These are phyloP conservation scores for Naganishia vaughanmartiniae DNA, from an alignment of 768 basidiomycete species.

Conservation along the genomic window DNA sequence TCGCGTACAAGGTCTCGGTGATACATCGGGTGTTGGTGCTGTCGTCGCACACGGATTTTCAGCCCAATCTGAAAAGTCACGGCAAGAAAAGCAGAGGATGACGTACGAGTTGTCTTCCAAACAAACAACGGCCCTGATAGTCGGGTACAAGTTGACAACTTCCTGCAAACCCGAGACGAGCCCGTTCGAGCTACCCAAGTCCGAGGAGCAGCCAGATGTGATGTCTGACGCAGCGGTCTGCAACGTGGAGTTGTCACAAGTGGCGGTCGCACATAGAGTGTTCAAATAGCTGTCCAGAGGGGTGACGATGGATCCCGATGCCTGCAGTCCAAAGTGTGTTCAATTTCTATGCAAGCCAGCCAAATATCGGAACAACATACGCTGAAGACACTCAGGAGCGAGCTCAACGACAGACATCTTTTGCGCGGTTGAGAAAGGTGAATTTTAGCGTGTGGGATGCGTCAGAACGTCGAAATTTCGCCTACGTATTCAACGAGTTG, in stretches of 20 bases:
- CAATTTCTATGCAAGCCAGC: no score
- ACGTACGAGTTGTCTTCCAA: slow-evolving; percentile 46
- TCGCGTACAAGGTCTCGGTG: slow-evolving; percentile 39
- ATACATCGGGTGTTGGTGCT: slow-evolving; percentile 50
- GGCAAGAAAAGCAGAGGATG: not conserved
- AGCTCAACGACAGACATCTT: not conserved
- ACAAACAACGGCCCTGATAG: slow-evolving; percentile 46
- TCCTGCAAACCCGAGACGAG: slow-evolving; percentile 38
- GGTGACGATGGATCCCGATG: slow-evolving; percentile 40
- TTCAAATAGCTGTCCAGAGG: slow-evolving; percentile 44
- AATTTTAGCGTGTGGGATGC: no score
- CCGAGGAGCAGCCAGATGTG: slow-evolving; percentile 39
- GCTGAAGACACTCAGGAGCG: slow-evolving; percentile 16
- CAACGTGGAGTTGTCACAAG: slow-evolving; percentile 35
- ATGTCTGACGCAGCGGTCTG: slow-evolving; percentile 37
- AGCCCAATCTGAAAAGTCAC: not conserved
- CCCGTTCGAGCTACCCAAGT: slow-evolving; percentile 37
- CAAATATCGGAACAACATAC: slow-evolving; percentile 4
- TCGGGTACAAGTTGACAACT: slow-evolving; percentile 39
- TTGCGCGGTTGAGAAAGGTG: no score
- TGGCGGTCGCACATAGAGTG: slow-evolving; percentile 39
- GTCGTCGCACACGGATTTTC: not conserved
- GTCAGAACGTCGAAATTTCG: no score
- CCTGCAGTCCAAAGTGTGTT: not conserved
- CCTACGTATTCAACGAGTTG: slow-evolving; percentile 1